A percentile compares a stretch with the other conserved stretches of the same genome.
Evolutionary conservation across 768 basidiomycete species (phyloP).

Genomic region (Tulasnella sp.): DNA sequence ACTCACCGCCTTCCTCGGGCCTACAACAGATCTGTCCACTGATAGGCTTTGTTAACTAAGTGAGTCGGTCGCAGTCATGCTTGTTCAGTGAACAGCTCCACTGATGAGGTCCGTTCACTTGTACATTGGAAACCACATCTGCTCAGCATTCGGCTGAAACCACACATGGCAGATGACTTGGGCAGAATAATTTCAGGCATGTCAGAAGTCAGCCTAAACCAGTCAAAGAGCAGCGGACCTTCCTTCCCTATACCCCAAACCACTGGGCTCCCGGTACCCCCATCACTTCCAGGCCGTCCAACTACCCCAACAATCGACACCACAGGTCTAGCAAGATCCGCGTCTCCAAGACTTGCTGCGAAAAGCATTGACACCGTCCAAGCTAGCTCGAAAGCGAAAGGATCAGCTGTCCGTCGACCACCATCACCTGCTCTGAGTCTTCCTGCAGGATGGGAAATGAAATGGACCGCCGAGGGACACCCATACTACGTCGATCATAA

Average conservation of each 20-base stretch:
- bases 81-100: background rate
- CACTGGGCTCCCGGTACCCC: background rate
- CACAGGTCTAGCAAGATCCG: background rate
- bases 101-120: background rate
- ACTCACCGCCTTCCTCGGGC: background rate
- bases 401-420: background rate
- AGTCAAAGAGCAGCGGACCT: background rate
- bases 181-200: background rate
- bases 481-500: constrained; percentile 99
- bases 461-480: constrained; percentile 90
- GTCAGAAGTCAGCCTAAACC: background rate
- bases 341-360: background rate
- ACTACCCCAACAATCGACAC: background rate
- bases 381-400: background rate
- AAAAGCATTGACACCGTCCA: background rate
- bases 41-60: background rate
- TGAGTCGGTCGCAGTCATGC: background rate
- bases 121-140: background rate
- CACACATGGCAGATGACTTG: background rate
- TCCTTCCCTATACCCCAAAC: background rate
- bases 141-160: background rate
- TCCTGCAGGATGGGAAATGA: constrained; percentile 99
- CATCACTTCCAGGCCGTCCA: background rate
- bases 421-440: background rate
- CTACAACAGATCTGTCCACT: background rate